Percentiles rank a stretch among this genome's conserved stretches.
Conservation (phyloP, 2,329 filamentous ascomycete species). For the Colletotrichum coccodes region DNA sequence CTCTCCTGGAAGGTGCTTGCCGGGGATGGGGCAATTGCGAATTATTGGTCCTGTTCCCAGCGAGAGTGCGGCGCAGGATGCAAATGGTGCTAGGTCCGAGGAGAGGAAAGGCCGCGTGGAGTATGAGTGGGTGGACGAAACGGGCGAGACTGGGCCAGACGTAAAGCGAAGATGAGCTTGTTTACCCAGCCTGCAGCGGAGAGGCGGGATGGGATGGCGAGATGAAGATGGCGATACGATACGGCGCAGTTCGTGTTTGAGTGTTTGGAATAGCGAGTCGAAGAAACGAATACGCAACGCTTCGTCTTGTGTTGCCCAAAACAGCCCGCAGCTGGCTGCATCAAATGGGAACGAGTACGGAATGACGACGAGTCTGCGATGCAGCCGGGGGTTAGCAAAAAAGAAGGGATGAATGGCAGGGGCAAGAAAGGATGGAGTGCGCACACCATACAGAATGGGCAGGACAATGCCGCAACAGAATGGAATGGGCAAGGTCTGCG, state of each 20-base stretch:
- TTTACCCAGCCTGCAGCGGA: background rate
- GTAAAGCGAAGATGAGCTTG: background rate
- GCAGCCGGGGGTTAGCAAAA: too few species aligned
- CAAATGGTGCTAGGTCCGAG: background rate
- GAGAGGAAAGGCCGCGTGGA: background rate
- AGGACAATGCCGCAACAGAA: too few species aligned
- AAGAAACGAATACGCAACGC: background rate
- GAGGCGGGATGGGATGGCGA: background rate
- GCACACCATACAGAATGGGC: too few species aligned
- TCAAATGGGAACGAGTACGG: too few species aligned
- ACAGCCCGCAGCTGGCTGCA: too few species aligned
- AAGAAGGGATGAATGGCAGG: too few species aligned
- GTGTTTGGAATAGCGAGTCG: background rate
- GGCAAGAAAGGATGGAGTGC: too few species aligned
- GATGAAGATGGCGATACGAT: background rate
- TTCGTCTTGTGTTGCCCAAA: background rate
- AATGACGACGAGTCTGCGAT: too few species aligned
- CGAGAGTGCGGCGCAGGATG: too few species aligned
- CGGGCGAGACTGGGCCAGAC: background rate
- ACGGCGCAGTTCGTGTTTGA: background rate
- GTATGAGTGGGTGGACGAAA: background rate
- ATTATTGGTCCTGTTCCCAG: background rate
- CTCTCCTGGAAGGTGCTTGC: background rate
- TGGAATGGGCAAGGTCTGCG: too few species aligned
- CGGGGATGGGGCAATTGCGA: background rate